These are phyloP conservation scores for Leccinellum albellum DNA, from an alignment of 768 basidiomycete genomes.

Conservation along the genomic window DNA sequence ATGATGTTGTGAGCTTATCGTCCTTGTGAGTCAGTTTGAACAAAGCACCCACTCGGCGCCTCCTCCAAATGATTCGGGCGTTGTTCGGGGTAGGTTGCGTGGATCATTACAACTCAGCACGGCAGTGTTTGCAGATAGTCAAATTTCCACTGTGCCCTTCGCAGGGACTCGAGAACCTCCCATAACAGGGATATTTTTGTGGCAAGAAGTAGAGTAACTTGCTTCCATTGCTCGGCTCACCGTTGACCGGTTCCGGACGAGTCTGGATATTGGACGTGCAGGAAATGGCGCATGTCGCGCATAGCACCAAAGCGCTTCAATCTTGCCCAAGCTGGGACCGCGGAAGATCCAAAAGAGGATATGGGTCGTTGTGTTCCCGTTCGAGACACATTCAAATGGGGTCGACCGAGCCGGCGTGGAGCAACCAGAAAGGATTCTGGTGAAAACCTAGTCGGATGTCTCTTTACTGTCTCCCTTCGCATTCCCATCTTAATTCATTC, in stretches of 20 bases:
- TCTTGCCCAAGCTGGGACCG: no score
- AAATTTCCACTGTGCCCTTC: constrained; percentile 33
- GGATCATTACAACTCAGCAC: constrained; percentile 39
- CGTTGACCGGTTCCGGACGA: no score
- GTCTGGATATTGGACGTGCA: constrained; percentile 47
- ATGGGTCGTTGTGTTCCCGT: neutral
- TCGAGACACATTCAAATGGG: neutral
- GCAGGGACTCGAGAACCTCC: constrained; percentile 21
- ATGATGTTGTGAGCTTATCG: constrained; percentile 45
- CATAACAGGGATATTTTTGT: constrained; percentile 7
- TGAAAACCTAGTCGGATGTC: constrained; percentile 48
- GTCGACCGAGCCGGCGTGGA: neutral
- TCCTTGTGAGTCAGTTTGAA: constrained; percentile 39
- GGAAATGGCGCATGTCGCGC: constrained; percentile 52
- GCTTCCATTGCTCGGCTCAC: no score
- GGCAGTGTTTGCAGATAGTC: constrained; percentile 39
- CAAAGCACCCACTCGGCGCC: constrained; percentile 60
- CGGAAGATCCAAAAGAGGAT: constrained; percentile 56
- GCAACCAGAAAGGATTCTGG: constrained; percentile 40
- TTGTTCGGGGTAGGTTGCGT: constrained; percentile 36
- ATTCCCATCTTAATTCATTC: no score
- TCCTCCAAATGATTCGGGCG: constrained; percentile 40
- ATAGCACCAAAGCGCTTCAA: constrained; percentile 38
- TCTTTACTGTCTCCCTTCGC: no score
- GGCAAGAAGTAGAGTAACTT: no score